A percentile compares a stretch with the other conserved stretches of the same genome.
Evolutionary conservation across 345 rosid species (phyloP).

Genomic region (Trapa incisa): DNA sequence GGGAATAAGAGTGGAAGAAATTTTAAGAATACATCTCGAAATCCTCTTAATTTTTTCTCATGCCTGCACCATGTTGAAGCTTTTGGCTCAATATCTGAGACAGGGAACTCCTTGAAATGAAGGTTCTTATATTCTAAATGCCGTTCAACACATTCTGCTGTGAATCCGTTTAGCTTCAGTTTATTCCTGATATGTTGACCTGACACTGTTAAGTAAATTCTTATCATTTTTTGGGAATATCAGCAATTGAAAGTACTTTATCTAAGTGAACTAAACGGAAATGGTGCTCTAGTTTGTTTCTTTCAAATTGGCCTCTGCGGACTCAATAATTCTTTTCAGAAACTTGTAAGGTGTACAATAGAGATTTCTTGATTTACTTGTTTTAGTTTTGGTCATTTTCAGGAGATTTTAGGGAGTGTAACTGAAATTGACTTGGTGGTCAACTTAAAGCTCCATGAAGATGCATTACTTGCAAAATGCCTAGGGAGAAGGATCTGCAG

Average conservation of each 20-base stretch:
- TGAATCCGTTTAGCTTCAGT: not conserved
- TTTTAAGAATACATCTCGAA: not conserved
- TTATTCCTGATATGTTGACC: not conserved
- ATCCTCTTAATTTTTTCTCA: not conserved
- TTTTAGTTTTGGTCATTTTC: slow-evolving; percentile 5
- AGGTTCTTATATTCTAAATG: not conserved
- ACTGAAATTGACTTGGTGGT: slow-evolving; percentile 69
- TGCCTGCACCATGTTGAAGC: not conserved
- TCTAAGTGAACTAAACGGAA: not conserved
- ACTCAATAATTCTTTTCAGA: not conserved
- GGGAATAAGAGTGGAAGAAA: not conserved
- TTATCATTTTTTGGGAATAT: not conserved
- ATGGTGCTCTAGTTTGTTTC: not conserved
- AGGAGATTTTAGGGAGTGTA: slow-evolving; percentile 92
- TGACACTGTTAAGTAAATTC: not conserved
- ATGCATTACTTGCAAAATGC: slow-evolving; percentile 86
- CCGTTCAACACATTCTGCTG: not conserved
- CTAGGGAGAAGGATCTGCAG: slow-evolving; percentile 90
- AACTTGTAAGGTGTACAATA: not conserved
- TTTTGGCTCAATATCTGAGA: not conserved
- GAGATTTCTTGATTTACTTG: not conserved
- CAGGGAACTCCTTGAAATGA: not conserved
- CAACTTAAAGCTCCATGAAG: slow-evolving; percentile 77
- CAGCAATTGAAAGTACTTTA: not conserved
- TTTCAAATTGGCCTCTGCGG: too few relatives aligned